Evolutionary conservation across 768 basidiomycete species (phyloP), one percentile per base, ranked within the genome.

Genomic region (Macrolepiota albuminosa): DNA sequence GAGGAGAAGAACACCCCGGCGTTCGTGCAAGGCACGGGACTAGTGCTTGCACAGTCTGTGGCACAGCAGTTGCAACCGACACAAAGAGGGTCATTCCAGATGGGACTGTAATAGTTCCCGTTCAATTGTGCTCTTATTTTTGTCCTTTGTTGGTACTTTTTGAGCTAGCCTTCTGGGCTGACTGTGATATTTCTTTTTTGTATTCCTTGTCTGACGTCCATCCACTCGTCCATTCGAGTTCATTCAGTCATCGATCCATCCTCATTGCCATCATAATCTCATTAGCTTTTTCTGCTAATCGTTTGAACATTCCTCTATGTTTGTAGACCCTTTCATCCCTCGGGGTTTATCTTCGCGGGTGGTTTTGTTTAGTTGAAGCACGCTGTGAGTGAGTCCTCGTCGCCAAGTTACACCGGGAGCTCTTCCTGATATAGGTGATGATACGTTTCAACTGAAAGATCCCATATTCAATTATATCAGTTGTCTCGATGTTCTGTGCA

Each of bases 1-100:
- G 87, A 89, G 73, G 89, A 89, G 75, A 88, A 88, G 78, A 84
- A 76, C 42, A 70, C 74, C 11, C 84, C 88, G 4, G 85, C 84
- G 34, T 89, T 88, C 65, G 74, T 75, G 45, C 77, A 73, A 60
- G 82, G 82, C 1, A 76, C 80, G 48, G 77, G 78, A n/a, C 71
- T 81, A 2, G 75, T 76, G 29, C 75, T 76, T 14, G 72, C 74
- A 49, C 77, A 78, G 59, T 68, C 73, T n/a, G 53, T 54, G 52
- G 64, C 63, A 26, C 62, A 63, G 47, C 83, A 80, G 62, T 66
- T 76, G 48, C 73, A 73, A 55, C 68, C 73, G 57, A 63, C 68
- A 45, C 74, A 74, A 61, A 72, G 78, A 70, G 77, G 72, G 42
- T 72, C 78, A 18, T 81, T 82, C 73, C 81, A 78, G 66, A 79